phyloP scores from a whole-genome alignment of 306 rosid genomes.

The Morella rubra region DNA sequence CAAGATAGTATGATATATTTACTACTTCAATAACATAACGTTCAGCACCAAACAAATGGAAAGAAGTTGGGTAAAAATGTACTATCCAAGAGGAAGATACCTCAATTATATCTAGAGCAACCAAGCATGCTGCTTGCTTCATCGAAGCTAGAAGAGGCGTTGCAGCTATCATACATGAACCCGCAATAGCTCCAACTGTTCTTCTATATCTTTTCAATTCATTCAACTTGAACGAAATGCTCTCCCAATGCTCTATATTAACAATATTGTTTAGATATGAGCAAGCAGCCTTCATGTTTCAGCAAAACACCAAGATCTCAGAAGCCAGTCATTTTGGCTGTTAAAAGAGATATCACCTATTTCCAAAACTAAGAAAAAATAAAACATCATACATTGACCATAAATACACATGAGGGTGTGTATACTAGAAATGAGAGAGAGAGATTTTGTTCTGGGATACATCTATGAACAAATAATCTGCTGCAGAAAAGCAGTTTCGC shows the following conservation, averaged over 20 bases:
- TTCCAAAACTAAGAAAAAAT: background rate
- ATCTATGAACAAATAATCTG: background rate
- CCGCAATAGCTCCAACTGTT: conserved; percentile 75
- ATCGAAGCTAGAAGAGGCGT: conserved; percentile 74
- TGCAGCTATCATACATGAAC: conserved; percentile 78
- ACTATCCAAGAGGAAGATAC: conserved; percentile 41
- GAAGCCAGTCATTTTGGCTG: background rate
- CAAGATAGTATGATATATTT: background rate
- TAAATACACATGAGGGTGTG: background rate
- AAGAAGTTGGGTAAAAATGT: conserved; percentile 7
- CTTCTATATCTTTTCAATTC: conserved; percentile 83
- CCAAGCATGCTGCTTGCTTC: conserved; percentile 68
- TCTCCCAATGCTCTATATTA: conserved; percentile 74
- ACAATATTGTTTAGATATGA: conserved; percentile 27
- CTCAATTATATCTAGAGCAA: conserved; percentile 81
- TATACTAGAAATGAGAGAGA: background rate
- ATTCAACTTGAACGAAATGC: conserved; percentile 62
- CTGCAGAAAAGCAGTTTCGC: background rate
- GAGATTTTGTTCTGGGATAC: background rate
- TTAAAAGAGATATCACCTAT: background rate
- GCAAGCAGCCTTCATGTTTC: background rate
- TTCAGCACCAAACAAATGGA: background rate
- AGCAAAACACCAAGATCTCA: background rate
- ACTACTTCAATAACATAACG: background rate
- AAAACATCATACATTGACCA: background rate